Evolutionary conservation across 768 basidiomycete genomes (phyloP), one percentile per base, ranked within the genome.

Genomic region (Phaeolepiota aurea): DNA sequence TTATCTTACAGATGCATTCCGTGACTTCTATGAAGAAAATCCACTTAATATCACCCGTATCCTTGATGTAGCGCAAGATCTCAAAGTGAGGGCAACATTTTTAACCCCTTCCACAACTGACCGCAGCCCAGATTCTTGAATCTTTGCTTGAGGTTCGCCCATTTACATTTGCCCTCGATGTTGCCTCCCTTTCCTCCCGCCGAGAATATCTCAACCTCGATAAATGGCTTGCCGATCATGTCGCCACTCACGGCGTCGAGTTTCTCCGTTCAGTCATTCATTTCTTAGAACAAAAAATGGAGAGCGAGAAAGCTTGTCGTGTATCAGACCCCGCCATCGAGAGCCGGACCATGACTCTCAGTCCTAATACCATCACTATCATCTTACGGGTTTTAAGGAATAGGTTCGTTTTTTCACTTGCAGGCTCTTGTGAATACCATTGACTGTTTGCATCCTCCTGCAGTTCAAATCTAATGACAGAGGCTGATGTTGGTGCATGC

Each of bases 171-270:
- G 83, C 91, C 1, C 74, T 98, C 32, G 96, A 99, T 58, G 83
- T 97, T 38, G 96, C 96, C 16, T 86, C 92, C 3, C 66, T 96
- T 32, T 94, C 96, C 10, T 91, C 89, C 23, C 82, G 91, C 31
- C 71, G 91, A 50, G 94, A 97, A 59, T 89, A 92, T 54, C 69
- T 98, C 52, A 92, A 99, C 53, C 70, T 99, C 33, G 93, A 96
- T 63, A 93, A 94, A 61, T 99, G 94, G 93, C 70, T 98, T 12
- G 80, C 86, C 11, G 87, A 90, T 57, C 86, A 91, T 52, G 86
- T 93, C 14, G 68, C 78, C 15, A 66, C 72, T 36, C 87, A 93
- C 46, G 90, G 89, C 5, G 74, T 74, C 20, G 87, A 89, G 47
- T 96, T 98, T 55, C 72, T 96, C 22, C 81, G 83, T 43, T 79